Evolutionary conservation across 495 filamentous ascomycete species (phyloP).

Genomic region (Sabuloglossum arenarium): DNA sequence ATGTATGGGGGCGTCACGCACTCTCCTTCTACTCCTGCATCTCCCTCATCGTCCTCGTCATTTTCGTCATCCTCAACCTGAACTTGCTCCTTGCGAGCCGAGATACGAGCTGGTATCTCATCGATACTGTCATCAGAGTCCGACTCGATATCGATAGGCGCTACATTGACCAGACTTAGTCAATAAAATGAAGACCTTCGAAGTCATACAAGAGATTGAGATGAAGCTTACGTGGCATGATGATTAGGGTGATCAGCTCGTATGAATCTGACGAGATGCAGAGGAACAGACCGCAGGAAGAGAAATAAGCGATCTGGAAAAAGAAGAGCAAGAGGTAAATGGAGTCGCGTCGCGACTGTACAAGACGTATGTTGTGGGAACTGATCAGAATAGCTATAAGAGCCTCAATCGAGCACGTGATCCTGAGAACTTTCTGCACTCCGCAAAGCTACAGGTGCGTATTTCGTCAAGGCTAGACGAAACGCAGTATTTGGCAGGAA

Average conservation of each 20-base stretch:
- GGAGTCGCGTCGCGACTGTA: neutral
- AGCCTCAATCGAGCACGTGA: too few relatives aligned
- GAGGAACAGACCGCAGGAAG: neutral
- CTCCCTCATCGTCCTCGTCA: constrained; percentile 20
- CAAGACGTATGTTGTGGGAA: too few relatives aligned
- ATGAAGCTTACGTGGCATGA: neutral
- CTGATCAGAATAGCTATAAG: too few relatives aligned
- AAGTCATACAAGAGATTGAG: neutral
- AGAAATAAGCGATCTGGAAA: neutral
- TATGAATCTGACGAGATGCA: neutral
- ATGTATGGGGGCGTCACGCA: constrained; percentile 12
- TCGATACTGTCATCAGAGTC: constrained; percentile 10
- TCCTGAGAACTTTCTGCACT: too few relatives aligned
- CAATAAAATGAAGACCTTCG: constrained; percentile 17
- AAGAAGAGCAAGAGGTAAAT: neutral
- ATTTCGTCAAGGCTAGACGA: too few relatives aligned
- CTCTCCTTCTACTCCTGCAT: constrained; percentile 23
- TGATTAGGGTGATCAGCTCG: neutral
- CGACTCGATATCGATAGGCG: constrained; percentile 14
- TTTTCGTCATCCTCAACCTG: constrained; percentile 15
- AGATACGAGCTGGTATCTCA: constrained; percentile 1
- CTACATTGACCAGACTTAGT: constrained; percentile 11
- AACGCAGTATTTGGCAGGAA: too few relatives aligned
- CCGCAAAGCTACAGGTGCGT: too few relatives aligned
- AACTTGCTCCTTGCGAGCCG: constrained; percentile 12